Evolutionary conservation across 2,329 filamentous ascomycete species (phyloP).

Genomic region (Hypoxylon sp.): DNA sequence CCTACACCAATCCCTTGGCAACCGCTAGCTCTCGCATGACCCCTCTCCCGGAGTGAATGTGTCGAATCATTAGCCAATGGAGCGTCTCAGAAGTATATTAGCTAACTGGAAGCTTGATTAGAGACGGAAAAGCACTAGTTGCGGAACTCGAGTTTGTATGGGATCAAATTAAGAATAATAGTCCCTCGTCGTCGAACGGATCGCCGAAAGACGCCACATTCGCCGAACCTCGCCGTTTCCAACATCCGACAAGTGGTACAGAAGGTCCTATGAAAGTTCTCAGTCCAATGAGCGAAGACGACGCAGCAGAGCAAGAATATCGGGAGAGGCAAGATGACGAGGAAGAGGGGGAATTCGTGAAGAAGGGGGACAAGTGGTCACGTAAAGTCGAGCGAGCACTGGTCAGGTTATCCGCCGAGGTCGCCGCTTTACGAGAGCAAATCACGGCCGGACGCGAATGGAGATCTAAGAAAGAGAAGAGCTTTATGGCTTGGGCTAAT

Average conservation of each 20-base stretch:
- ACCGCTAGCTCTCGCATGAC: too few species aligned
- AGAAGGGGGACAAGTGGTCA: constrained; percentile 71
- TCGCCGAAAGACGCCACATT: constrained; percentile 57
- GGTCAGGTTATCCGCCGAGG: constrained; percentile 88
- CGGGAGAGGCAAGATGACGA: constrained; percentile 56
- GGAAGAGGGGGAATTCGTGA: constrained; percentile 50
- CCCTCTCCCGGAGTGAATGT: too few species aligned
- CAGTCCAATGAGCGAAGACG: constrained; percentile 85
- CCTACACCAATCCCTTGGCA: too few species aligned
- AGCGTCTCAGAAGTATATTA: background rate
- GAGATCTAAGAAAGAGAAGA: constrained; percentile 70
- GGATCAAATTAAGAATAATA: constrained; percentile 95
- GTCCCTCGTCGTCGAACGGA: constrained; percentile 68
- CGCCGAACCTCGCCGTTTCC: constrained; percentile 54
- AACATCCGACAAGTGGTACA: constrained; percentile 58
- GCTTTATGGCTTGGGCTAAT: constrained; percentile 72
- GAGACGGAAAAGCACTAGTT: constrained; percentile 86
- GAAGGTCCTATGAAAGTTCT: constrained; percentile 73
- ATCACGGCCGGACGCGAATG: constrained; percentile 80
- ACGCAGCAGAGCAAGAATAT: constrained; percentile 69
- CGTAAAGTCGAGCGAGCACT: constrained; percentile 84
- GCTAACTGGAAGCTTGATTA: constrained; percentile 42
- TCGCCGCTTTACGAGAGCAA: constrained; percentile 91
- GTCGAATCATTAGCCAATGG: too few species aligned
- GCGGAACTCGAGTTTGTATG: constrained; percentile 98